phyloP scores from a whole-genome alignment of 2,329 filamentous ascomycete genomes.

The Shiraia sp. region DNA sequence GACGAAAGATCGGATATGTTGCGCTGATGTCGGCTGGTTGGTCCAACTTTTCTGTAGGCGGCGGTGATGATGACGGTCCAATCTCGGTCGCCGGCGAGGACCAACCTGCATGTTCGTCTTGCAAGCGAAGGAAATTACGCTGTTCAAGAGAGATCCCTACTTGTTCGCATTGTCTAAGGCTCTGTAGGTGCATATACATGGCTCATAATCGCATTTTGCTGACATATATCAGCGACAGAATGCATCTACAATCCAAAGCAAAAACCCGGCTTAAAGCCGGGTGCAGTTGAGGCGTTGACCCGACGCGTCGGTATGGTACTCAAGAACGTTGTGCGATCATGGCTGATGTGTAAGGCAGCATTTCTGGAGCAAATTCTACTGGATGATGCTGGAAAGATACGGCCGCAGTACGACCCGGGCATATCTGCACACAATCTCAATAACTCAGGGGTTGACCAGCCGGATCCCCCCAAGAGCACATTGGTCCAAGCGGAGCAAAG shows the following conservation, averaged over 20 bases:
- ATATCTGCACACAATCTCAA: not conserved
- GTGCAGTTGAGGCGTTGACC: conserved; percentile 38
- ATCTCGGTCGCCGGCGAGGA: conserved; percentile 26
- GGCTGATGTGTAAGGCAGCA: conserved; percentile 23
- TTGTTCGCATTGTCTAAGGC: conserved; percentile 38
- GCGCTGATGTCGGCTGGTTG: conserved; percentile 38
- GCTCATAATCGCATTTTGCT: conserved; percentile 5
- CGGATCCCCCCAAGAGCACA: too few species aligned
- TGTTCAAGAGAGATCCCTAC: conserved; percentile 37
- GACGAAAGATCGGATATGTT: conserved; percentile 21
- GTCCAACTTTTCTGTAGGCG: conserved; percentile 37
- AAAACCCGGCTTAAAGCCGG: conserved; percentile 39
- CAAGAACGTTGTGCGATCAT: not conserved
- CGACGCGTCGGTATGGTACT: conserved; percentile 33
- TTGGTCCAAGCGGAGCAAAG: not conserved
- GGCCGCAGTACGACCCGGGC: conserved; percentile 22
- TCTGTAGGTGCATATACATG: conserved; percentile 24
- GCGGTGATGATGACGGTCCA: conserved; percentile 21
- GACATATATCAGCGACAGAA: conserved; percentile 25
- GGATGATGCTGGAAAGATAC: conserved; percentile 30
- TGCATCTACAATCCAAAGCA: conserved; percentile 39
- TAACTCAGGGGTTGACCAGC: not conserved
- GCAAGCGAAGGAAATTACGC: conserved; percentile 38
- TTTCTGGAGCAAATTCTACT: conserved; percentile 37
- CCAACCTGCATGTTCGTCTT: conserved; percentile 35